Evolutionary conservation across 2,329 filamentous ascomycete species (phyloP), one percentile per base, ranked within the genome.

Genomic region (Diaporthe sp.): DNA sequence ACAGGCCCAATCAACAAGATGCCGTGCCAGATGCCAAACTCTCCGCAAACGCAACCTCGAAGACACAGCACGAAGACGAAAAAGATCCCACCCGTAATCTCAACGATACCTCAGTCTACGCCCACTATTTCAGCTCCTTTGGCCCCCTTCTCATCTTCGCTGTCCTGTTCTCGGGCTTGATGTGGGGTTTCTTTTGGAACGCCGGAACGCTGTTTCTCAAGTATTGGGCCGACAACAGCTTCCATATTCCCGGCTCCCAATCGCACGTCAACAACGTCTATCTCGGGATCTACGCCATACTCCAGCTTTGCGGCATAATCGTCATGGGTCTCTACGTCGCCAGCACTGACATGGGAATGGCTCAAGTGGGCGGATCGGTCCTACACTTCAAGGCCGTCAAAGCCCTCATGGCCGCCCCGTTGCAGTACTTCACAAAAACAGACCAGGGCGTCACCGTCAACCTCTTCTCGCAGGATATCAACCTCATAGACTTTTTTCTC

Each of bases 381-480:
- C 77, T 84, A 4, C 84, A 84, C 49, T 76, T 75, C 7, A 79
- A 79, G 39, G 79, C 82, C 1, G 78, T 85, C 2, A 75, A 74
- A 7, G 84, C 83, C 0, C 81, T 84, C 19, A 82, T 85, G 77
- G 68, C 75, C 9, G 81, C 83, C 9, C 80, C 83, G 2, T 80
- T 84, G 25, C 77, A 77, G 4, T 84, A 84, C 77, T 82, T 86
- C 57, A 82, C 82, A 0, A 80, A 78, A 7, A 84, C 84, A 1
- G 82, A 85, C 72, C 81, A 80, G 12, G 84, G 84, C 19, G 78
- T 82, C 0, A 81, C 82, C 1, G 81, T 82, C 31, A 85, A 86
- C 68, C 79, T 84, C 34, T 87, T 87, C 77, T 86, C 84, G 12
- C 85, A 87, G 74, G 80, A 81, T 57, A 76, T 81, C 13, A 78